Base-by-base conservation (phyloP, 345 rosid species). In the Citrus sp. region DNA sequence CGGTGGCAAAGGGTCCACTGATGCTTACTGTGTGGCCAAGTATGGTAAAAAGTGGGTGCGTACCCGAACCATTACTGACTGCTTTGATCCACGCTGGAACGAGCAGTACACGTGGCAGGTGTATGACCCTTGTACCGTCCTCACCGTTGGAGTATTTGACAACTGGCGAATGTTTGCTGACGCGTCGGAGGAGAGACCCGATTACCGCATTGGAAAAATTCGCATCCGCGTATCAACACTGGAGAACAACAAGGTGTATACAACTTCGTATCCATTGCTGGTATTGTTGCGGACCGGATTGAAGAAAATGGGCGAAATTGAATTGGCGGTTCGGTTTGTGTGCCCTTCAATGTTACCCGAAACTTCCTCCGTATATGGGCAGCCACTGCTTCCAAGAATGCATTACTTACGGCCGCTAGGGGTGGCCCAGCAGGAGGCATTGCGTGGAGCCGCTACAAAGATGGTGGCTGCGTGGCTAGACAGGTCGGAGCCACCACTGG, bases 21-120 rank as follows among this genome's bases (percentile, higher is more conserved):
- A 96, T 75, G 91, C 98, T 32, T 96, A 96, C 56, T 94, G 97
- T 42, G 97, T 96, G 1, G 99, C 98, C 37, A 96, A 96, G 82
- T 94, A 94, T 18, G 99, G 99, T 6, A 96, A 96, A 84, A 96
- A 94, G 87, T 96, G 99, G 99, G 98, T 94, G 59, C 91, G 98
- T 65, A 96, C 99, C 0, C 78, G 98, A 28, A 94, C 99, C 7
- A 85, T 96, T 51, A 88, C 88, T 0, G 99, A 96, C 84, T 89
- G 92, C 90, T 90, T 96, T 49, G 97, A 94, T 82, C 98, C 99
- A 49, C 92, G 98, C 27, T 96, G 99, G 99, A 93, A 96, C 73
- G 98, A 93, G 84, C 98, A 94, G 90, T 94, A 96, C 83, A 94
- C 99, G 32, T 96, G 99, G 99, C 99, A 96, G 87, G 99, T 96